phyloP scores from a whole-genome alignment of 2,329 filamentous ascomycete species.

The Fusarium pseudograminearum region DNA sequence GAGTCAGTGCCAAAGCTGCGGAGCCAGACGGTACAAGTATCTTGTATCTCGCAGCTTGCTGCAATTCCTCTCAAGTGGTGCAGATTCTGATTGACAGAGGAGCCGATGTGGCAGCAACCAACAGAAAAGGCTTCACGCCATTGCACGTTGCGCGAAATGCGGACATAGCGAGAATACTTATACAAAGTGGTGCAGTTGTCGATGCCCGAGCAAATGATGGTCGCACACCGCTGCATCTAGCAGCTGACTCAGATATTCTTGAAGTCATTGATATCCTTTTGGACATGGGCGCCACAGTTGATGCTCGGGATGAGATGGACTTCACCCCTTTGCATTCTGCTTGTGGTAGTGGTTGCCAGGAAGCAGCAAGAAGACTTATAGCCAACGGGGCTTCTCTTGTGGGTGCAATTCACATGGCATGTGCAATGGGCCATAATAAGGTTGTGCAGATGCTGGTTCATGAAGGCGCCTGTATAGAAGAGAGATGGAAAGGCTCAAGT shows the following conservation, averaged over 20 bases:
- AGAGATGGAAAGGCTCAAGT: not conserved
- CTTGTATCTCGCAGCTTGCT: not conserved
- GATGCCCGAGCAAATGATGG: not conserved
- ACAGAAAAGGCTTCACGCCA: not conserved
- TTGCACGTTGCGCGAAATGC: not conserved
- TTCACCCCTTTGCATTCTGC: not conserved
- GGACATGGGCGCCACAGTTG: not conserved
- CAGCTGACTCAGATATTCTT: rapidly evolving
- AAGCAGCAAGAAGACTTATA: not conserved
- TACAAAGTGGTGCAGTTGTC: not conserved
- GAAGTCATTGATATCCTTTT: not conserved
- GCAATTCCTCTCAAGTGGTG: not conserved
- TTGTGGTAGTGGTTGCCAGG: rapidly evolving
- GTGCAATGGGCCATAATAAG: not conserved
- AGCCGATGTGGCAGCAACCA: not conserved
- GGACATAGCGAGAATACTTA: not conserved
- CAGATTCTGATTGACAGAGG: not conserved
- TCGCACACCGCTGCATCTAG: not conserved
- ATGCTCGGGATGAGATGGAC: not conserved
- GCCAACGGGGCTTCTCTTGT: not conserved
- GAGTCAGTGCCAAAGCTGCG: not conserved
- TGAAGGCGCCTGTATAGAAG: not conserved
- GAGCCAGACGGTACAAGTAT: not conserved
- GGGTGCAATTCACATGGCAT: not conserved
- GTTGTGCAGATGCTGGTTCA: not conserved